Evolutionary conservation across 306 rosid species (phyloP).

Genomic region (Albizia julibrissin): DNA sequence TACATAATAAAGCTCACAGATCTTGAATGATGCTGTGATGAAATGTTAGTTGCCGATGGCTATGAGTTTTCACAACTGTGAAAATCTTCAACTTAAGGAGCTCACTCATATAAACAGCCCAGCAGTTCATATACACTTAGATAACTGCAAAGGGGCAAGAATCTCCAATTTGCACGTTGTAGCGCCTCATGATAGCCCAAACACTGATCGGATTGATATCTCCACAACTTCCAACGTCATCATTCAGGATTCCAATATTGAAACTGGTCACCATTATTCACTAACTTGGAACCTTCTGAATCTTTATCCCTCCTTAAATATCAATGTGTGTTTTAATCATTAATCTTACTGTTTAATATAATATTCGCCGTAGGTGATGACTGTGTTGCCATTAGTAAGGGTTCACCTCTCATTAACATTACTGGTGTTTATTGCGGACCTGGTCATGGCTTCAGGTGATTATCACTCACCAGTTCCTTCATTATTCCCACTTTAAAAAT

Average conservation of each 20-base stretch:
- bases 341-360: neutral
- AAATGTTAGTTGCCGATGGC: slow-evolving; percentile 34
- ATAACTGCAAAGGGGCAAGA: neutral
- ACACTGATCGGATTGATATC: slow-evolving; percentile 60
- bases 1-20: neutral
- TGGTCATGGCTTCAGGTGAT: slow-evolving; percentile 64
- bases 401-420: slow-evolving; percentile 42
- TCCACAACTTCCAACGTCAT: slow-evolving; percentile 21
- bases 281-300: neutral
- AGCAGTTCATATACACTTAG: slow-evolving; percentile 38
- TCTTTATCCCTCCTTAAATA: neutral
- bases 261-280: slow-evolving; percentile 37
- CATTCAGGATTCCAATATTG: slow-evolving; percentile 21
- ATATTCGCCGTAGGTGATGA: slow-evolving; percentile 50
- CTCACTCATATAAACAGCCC: slow-evolving; percentile 42
- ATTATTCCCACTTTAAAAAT: too few species aligned
- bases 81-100: slow-evolving; percentile 24
- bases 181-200: slow-evolving; percentile 58
- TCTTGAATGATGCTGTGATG: neutral
- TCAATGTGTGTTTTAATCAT: neutral
- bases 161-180: slow-evolving; percentile 28
- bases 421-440: slow-evolving; percentile 50
- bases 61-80: slow-evolving; percentile 5
- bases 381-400: slow-evolving; percentile 51
- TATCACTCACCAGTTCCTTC: neutral